Base-by-base conservation (phyloP, 2,329 filamentous ascomycete species). In the Akanthomyces uredinophilus region DNA sequence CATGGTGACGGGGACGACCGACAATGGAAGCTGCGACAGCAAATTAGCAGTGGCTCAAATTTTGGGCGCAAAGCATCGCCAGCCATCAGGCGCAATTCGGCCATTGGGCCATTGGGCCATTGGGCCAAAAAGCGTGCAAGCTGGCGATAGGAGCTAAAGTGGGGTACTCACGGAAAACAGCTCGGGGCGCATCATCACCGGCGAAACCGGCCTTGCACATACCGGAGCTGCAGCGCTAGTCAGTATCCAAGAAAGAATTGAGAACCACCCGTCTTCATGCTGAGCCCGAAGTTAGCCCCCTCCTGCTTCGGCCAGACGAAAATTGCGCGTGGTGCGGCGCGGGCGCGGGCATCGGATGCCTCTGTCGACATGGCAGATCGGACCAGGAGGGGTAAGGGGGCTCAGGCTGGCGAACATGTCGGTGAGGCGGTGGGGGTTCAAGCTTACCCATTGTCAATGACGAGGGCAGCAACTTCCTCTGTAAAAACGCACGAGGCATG, bases 121-220 rank as follows among this genome's bases (percentile, higher is more conserved):
- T 54, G 50, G 50, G 51, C 32, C 46, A 46, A 52, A 47, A 39
- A 39, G 44, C 51, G 39, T 47, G 65, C 50, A 37, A 53, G 35
- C 44, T 46, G 56, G 56, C 44, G 56, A 56, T 13, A 47, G 69
- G 68, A 68, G 68, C 64, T 66, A 67, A 73, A 73, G 74, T 72
- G 76, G 77, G 76, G 59, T 61, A 75, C 94, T 96, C 90, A 98
- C 94, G 95, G 89, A 99, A 99, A 79, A 99, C 95, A 84, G 95
- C 95, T 88, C 95, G 89, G 80, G 95, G 95, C 83, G 95, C 95
- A 90, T 99, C 95, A 79, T 99, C 95, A 93, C 95, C 95, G 86
- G 95, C 95, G 84, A 99, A 99, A 93, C 95, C 95, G 90, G 95
- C 95, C 87, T 99, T 99, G 86, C 95, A 99, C 95, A 99, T 98